Evolutionary conservation across 1,284 basidiomycete genomes (phyloP).

Genomic region (Omphalotus olearius): DNA sequence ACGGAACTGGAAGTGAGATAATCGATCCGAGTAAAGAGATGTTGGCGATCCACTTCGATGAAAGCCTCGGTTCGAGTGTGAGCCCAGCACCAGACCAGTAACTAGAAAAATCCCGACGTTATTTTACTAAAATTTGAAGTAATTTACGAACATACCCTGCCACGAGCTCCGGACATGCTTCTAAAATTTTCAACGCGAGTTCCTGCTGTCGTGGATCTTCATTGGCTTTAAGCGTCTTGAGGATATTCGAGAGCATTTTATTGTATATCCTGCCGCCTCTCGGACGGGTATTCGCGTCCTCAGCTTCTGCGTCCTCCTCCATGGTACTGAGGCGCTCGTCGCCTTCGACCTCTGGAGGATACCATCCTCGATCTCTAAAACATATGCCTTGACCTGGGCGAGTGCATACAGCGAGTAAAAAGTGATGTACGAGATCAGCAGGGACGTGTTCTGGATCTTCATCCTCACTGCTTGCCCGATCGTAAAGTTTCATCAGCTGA

Average conservation of each 20-base stretch:
- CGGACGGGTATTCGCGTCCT: constrained; percentile 23
- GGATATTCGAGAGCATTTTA: constrained; percentile 75
- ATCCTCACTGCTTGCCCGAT: constrained; percentile 49
- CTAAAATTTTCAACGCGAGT: constrained; percentile 73
- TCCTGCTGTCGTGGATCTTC: constrained; percentile 87
- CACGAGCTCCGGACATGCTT: constrained; percentile 84
- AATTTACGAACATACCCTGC: constrained; percentile 48
- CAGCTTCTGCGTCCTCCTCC: constrained; percentile 22
- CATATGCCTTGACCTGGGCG: constrained; percentile 83
- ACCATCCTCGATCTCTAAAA: constrained; percentile 90
- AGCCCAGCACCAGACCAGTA: constrained; percentile 76
- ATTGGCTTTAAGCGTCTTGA: constrained; percentile 73
- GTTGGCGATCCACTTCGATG: constrained; percentile 87
- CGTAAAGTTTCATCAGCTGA: constrained; percentile 69
- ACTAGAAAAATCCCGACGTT: constrained; percentile 28
- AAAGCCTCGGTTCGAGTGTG: constrained; percentile 82
- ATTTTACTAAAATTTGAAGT: neutral
- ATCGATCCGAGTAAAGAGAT: constrained; percentile 78
- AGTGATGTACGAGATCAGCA: constrained; percentile 84
- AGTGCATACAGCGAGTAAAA: constrained; percentile 84
- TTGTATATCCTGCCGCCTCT: constrained; percentile 65
- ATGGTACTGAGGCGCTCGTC: neutral
- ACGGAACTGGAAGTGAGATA: constrained; percentile 72
- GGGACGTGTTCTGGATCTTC: constrained; percentile 52
- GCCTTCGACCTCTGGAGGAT: constrained; percentile 57